Evolutionary conservation across 176 grass and related monocot species (phyloP).

Genomic region (Tillandsia fasciculata): DNA sequence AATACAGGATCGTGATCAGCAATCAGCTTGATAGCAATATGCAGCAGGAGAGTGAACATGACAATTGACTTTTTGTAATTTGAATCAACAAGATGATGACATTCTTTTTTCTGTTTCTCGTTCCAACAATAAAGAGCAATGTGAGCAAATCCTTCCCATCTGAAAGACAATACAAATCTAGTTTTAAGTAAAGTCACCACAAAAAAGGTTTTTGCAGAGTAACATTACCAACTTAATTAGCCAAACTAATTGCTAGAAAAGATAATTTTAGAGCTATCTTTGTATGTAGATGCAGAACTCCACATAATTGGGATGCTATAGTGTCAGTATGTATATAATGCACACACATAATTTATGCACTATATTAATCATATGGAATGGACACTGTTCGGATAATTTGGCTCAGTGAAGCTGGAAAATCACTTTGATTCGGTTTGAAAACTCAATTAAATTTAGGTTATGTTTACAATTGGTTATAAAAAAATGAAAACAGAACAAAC

Average conservation of each 20-base stretch:
- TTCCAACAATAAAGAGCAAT: slow-evolving; percentile 65
- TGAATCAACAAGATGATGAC: neutral
- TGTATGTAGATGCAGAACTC: neutral
- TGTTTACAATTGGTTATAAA: too few relatives aligned
- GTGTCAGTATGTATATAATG: too few relatives aligned
- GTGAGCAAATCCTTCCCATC: slow-evolving; percentile 88
- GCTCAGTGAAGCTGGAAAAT: too few relatives aligned
- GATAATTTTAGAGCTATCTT: neutral
- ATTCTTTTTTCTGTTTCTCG: slow-evolving; percentile 31
- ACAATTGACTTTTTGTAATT: slow-evolving; percentile 8
- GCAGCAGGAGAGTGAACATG: slow-evolving; percentile 43
- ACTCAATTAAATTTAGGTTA: too few relatives aligned
- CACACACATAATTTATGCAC: too few relatives aligned
- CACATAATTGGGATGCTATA: neutral
- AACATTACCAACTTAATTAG: neutral
- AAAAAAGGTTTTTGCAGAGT: neutral
- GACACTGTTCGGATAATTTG: too few relatives aligned
- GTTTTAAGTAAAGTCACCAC: neutral
- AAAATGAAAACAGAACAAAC: too few relatives aligned
- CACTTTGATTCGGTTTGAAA: too few relatives aligned
- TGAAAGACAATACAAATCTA: slow-evolving; percentile 15
- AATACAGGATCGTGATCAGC: slow-evolving; percentile 24
- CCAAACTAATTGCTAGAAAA: neutral
- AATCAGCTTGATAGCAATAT: slow-evolving; percentile 61
- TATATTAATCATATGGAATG: too few relatives aligned